phyloP scores from a whole-genome alignment of 1,139 yeast species.

The Debaryomyces robertsiae region DNA sequence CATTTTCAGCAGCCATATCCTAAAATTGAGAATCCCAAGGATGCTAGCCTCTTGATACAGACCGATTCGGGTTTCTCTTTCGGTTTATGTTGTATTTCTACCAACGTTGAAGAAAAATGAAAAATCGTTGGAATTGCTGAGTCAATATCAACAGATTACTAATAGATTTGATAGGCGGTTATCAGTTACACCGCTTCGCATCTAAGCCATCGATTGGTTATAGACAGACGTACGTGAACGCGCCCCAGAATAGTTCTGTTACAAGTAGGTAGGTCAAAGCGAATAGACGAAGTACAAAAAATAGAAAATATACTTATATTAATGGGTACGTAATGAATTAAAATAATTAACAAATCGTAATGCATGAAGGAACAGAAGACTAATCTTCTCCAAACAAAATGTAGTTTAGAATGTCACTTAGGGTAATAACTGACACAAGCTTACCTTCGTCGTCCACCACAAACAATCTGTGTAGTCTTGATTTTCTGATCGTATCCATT shows the following conservation, averaged over 20 bases:
- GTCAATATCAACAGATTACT: too few relatives aligned
- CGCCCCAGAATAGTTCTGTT: too few relatives aligned
- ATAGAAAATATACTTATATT: conserved; percentile 3
- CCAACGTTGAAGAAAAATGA: too few relatives aligned
- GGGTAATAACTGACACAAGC: conserved; percentile 80
- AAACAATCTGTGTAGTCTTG: conserved; percentile 88
- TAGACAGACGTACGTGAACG: too few relatives aligned
- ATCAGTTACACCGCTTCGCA: too few relatives aligned
- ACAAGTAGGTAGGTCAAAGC: too few relatives aligned
- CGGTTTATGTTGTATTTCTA: too few relatives aligned
- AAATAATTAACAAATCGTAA: conserved; percentile 8
- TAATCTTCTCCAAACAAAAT: conserved; percentile 68
- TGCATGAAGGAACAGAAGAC: conserved; percentile 8
- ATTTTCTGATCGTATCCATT: conserved; percentile 89
- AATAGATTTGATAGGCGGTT: too few relatives aligned
- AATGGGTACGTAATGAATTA: conserved; percentile 8
- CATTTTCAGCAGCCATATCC: conserved; percentile 1
- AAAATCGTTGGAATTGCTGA: too few relatives aligned
- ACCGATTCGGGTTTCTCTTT: too few relatives aligned
- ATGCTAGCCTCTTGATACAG: neutral
- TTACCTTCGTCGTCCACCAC: conserved; percentile 84
- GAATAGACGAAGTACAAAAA: too few relatives aligned
- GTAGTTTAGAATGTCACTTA: conserved; percentile 89
- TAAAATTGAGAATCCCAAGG: neutral
- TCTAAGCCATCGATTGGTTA: too few relatives aligned